Evolutionary conservation across 495 filamentous ascomycete species (phyloP), one percentile per base, ranked within the genome.

Genomic region (Penicillium antarcticum): DNA sequence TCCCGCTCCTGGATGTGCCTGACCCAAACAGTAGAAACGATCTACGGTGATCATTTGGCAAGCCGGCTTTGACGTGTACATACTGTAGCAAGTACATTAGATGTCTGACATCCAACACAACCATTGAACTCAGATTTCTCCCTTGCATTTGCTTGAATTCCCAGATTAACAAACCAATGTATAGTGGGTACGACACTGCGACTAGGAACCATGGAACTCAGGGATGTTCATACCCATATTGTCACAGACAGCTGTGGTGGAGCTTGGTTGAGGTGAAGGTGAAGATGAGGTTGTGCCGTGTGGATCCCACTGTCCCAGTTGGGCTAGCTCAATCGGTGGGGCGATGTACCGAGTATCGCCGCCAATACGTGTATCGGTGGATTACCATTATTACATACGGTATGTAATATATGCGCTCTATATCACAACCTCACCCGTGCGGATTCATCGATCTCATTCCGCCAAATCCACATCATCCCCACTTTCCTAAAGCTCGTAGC

Each of bases 211-310:
- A 36, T 14, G 34, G 26, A 29, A 29, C 26, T 29, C 26, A 29
- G 26, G 26, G 26, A 7, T 29, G 26, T 29, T 29, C 5, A 29
- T 29, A 29, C 26, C 26, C 26, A 29, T 29, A 7, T 29, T 29
- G 26, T 29, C 26, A 29, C 26, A 29, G 26, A 29, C 26, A 39
- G 36, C 36, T 39, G 18, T 39, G 4, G 36, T 39, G 36, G 36
- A 39, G 36, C 10, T 4, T 2, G n/a, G 9, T 16, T 16, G 17
- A n/a, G 18, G 13, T 41, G 18, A 41, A 41, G 38, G 10, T 23
- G 38, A 41, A 41, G 38, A 41, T 41, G 23, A 41, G 38, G 23
- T 41, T 21, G 38, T 41, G 38, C 38, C 38, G 38, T 23, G 38
- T 41, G 38, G 38, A 18, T 11, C 34, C 23, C 1, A 12, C 10